phyloP scores from a whole-genome alignment of 163 green algal species.

The Prototheca cutis region DNA sequence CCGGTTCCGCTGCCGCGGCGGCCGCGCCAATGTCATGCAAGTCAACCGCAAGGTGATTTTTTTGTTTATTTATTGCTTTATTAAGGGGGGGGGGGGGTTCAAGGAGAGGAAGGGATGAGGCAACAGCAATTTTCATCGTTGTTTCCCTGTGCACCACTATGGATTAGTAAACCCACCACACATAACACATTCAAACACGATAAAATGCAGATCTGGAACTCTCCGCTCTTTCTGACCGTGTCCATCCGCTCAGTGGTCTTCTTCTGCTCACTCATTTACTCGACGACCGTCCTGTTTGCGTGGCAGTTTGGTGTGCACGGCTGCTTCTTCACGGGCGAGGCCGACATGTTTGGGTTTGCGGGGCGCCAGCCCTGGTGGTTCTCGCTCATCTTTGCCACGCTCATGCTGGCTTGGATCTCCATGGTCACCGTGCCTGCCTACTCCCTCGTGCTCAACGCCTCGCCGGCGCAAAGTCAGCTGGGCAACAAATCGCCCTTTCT shows the following conservation, averaged over 20 bases:
- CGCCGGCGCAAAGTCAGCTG: neutral
- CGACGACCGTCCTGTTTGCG: constrained; percentile 1
- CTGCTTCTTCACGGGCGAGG: constrained; percentile 3
- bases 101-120: too few species aligned
- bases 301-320: constrained; percentile 8
- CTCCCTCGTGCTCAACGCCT: constrained; percentile 2
- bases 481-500: neutral
- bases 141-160: too few species aligned
- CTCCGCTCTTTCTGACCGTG: neutral
- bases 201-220: too few species aligned
- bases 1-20: constrained; percentile 9
- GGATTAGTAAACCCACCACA: too few species aligned
- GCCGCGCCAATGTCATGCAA: neutral
- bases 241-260: constrained; percentile 4
- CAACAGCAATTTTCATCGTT: too few species aligned
- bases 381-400: neutral
- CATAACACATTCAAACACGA: too few species aligned
- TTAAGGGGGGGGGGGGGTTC: too few species aligned
- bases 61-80: too few species aligned
- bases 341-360: neutral
- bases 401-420: constrained; percentile 4
- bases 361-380: neutral
- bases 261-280: constrained; percentile 13
- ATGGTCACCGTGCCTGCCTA: constrained; percentile 8
- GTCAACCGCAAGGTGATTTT: too few species aligned